Evolutionary conservation across 768 basidiomycete genomes (phyloP).

Genomic region (Leccinum longicurvipes): DNA sequence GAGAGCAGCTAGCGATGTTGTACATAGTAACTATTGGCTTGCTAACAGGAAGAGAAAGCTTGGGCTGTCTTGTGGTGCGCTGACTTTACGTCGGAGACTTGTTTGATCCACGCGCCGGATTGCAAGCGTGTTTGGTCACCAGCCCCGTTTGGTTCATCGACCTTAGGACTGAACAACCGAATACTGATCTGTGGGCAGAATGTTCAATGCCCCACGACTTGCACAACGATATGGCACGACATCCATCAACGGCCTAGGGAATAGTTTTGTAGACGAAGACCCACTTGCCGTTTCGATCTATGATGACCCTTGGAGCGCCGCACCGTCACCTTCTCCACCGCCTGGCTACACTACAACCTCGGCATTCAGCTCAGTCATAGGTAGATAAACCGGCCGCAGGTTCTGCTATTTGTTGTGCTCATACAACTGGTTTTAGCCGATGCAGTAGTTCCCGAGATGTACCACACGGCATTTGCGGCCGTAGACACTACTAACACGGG

Average conservation of each 20-base stretch:
- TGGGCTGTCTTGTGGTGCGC: not conserved
- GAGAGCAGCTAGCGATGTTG: constrained; percentile 13
- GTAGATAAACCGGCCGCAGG: constrained; percentile 40
- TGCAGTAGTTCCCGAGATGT: constrained; percentile 76
- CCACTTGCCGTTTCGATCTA: constrained; percentile 71
- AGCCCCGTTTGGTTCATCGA: constrained; percentile 11
- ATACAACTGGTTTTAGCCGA: constrained; percentile 48
- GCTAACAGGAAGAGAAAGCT: constrained; percentile 7
- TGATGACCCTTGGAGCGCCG: constrained; percentile 80
- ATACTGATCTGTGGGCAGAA: constrained; percentile 30
- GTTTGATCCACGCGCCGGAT: too few relatives aligned
- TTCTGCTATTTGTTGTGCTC: not conserved
- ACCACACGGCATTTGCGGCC: constrained; percentile 67
- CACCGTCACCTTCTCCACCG: constrained; percentile 69
- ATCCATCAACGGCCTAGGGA: constrained; percentile 58
- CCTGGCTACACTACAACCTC: constrained; percentile 49
- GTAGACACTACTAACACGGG: constrained; percentile 71
- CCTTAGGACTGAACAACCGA: constrained; percentile 11
- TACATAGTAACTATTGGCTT: constrained; percentile 21
- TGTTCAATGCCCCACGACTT: constrained; percentile 85
- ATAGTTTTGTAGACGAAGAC: constrained; percentile 74
- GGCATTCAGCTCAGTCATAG: constrained; percentile 68
- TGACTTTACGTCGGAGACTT: not conserved
- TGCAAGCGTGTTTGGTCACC: not conserved
- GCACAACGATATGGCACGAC: constrained; percentile 62